Conservation (phyloP, 352 stramenopile species). For the Phytophthora uliginosa region DNA sequence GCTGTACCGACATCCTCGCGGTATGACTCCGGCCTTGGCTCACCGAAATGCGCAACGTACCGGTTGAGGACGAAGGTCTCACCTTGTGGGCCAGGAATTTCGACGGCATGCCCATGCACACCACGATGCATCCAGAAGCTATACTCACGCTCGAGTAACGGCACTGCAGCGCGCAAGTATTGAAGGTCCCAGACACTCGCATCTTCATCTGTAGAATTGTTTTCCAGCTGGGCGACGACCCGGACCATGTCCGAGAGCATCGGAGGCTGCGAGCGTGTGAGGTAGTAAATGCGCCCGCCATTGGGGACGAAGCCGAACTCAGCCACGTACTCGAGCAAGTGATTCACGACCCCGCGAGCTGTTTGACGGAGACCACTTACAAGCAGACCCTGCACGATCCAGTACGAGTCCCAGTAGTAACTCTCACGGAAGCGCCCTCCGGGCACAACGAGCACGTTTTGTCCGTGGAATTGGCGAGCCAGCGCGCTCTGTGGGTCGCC, state of each 20-base stretch:
- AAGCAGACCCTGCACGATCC: slow-evolving; percentile 91
- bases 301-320: slow-evolving; percentile 93
- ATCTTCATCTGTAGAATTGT: slow-evolving; percentile 29
- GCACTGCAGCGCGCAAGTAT: slow-evolving; percentile 60
- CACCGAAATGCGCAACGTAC: slow-evolving; percentile 69
- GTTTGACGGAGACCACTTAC: slow-evolving; percentile 82
- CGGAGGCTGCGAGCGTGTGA: slow-evolving; percentile 90
- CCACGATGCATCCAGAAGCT: slow-evolving; percentile 85
- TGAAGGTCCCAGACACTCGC: slow-evolving; percentile 44
- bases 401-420: slow-evolving; percentile 96
- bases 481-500: slow-evolving; percentile 11
- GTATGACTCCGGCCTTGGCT: slow-evolving; percentile 89
- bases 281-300: slow-evolving; percentile 92
- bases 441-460: slow-evolving; percentile 83
- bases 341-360: slow-evolving; percentile 82
- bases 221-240: slow-evolving; percentile 44
- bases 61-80: slow-evolving; percentile 70
- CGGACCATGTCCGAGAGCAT: slow-evolving; percentile 92
- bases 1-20: slow-evolving; percentile 72
- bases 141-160: slow-evolving; percentile 83
- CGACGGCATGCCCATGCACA: slow-evolving; percentile 58
- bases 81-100: slow-evolving; percentile 30
- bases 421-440: slow-evolving; percentile 93
- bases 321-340: slow-evolving; percentile 88
- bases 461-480: slow-evolving; percentile 27